Conservation (phyloP, 179 eudicot genomes). For the Gypsophila paniculata region DNA sequence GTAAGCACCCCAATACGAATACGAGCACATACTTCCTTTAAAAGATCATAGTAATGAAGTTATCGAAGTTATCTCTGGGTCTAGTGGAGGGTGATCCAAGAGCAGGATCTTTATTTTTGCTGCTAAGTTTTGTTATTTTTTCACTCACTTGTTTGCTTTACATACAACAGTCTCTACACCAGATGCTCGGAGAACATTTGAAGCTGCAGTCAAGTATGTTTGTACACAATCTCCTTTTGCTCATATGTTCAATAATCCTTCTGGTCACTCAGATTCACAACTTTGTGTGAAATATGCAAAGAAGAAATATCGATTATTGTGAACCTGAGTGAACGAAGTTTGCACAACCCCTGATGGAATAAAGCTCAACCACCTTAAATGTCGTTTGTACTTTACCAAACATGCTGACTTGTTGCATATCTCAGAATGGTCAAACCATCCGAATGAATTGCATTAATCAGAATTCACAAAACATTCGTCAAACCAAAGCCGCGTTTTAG, state of each 20-base stretch:
- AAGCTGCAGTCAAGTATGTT: slow-evolving; percentile 84
- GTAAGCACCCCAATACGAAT: neutral
- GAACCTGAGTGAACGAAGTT: neutral
- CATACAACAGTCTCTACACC: slow-evolving; percentile 51
- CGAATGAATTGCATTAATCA: neutral
- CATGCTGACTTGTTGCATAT: neutral
- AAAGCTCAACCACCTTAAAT: neutral
- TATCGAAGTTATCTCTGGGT: neutral
- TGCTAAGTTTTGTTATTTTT: slow-evolving; percentile 1
- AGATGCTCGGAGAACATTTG: slow-evolving; percentile 65
- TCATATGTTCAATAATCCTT: neutral
- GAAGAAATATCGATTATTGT: neutral
- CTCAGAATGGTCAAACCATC: neutral
- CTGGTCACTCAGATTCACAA: neutral
- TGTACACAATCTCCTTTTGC: slow-evolving; percentile 2
- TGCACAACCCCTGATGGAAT: no score
- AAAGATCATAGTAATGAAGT: no score
- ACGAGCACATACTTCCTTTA: no score
- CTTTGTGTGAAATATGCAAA: neutral
- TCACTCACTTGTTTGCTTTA: slow-evolving; percentile 6
- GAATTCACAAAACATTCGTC: neutral
- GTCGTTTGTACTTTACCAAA: neutral
- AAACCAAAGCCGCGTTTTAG: neutral
- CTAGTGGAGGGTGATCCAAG: neutral
- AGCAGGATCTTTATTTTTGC: slow-evolving; percentile 1